Conservation (phyloP, 768 basidiomycete genomes). For the Boletus rex-veris region DNA sequence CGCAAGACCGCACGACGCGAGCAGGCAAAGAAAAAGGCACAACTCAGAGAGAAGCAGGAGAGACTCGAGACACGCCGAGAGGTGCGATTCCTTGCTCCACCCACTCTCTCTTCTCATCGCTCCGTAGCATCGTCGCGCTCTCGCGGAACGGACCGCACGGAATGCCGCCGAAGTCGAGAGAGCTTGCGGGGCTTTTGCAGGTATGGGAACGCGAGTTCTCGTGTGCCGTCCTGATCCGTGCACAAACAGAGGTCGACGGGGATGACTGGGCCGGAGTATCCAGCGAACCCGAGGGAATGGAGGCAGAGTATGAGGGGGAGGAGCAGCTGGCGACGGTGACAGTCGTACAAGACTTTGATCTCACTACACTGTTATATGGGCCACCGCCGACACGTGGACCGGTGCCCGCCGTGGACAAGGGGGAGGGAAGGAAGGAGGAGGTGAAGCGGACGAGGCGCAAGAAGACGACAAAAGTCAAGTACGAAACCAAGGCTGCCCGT, state of each 20-base stretch:
- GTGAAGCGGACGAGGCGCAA: constrained; percentile 18
- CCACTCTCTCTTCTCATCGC: constrained; percentile 11
- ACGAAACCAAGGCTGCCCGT: constrained; percentile 69
- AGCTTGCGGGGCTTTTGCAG: constrained; percentile 56
- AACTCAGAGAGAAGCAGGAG: constrained; percentile 73
- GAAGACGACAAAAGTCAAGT: constrained; percentile 42
- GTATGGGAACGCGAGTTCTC: constrained; percentile 29
- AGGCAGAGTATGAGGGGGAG: constrained; percentile 78
- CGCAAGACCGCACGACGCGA: constrained; percentile 84
- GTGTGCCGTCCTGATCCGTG: constrained; percentile 11
- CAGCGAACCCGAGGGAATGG: constrained; percentile 36
- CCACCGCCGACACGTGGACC: constrained; percentile 19
- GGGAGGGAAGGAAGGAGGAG: background rate
- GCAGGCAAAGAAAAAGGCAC: constrained; percentile 67
- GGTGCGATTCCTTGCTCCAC: constrained; percentile 42
- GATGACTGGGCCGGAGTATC: constrained; percentile 49
- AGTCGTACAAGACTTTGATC: constrained; percentile 89
- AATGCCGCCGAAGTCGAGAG: constrained; percentile 77
- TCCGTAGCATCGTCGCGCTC: constrained; percentile 67
- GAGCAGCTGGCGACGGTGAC: constrained; percentile 87
- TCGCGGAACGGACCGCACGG: constrained; percentile 71
- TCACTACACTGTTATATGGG: constrained; percentile 55
- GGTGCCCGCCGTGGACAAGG: background rate
- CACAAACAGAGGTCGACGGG: constrained; percentile 30
- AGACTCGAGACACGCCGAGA: constrained; percentile 72